Evolutionary conservation across 108 stramenopile species (phyloP), one percentile per base, ranked within the genome.

Genomic region (Pseudonitzschia delicatissima): DNA sequence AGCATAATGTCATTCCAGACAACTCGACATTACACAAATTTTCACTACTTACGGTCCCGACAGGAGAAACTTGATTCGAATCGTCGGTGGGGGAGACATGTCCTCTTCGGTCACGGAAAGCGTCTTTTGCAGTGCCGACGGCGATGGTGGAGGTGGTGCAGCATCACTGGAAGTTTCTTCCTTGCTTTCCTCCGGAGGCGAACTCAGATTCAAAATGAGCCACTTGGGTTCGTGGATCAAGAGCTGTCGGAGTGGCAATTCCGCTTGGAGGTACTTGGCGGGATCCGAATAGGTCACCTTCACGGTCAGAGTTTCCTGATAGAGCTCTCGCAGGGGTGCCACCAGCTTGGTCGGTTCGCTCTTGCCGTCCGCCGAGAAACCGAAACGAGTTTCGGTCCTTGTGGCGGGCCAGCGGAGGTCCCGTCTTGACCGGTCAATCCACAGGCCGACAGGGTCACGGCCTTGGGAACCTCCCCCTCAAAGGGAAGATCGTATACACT

Each of bases 371-470:
- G 45, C 7, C 7, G 45, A 26, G 17, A 60, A 93, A 93, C 55
- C 86, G 85, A 66, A 85, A 93, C 0, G 85, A 78, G 49, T 93
- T 93, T 13, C 86, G 83, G 73, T 85, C 83, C 12, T 75, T 76
- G 66, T 90, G 86, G 32, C 84, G 72, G 4, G 86, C 80, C 36
- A 75, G 50, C n/a, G 92, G 92, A 49, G 92, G 85, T 33, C 88
- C 92, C 5, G 86, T 88, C 39, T 59, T 62, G 8, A 83, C 69
- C 17, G n/a, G 45, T 37, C 21, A 53, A 26, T 11, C 48, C 33
- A 13, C 52, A 34, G 40, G 72, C 69, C 25, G 64, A 60, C 51
- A 85, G 62, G 12, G 73, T 73, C 18, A 87, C 82, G 36, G 75
- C 60, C 2, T 55, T 66, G 31, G 87, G 87, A 23, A 17, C 23